Evolutionary conservation across 1,284 basidiomycete species (phyloP), one percentile per base, ranked within the genome.

Genomic region (Microbotryum silenes-acaulis): DNA sequence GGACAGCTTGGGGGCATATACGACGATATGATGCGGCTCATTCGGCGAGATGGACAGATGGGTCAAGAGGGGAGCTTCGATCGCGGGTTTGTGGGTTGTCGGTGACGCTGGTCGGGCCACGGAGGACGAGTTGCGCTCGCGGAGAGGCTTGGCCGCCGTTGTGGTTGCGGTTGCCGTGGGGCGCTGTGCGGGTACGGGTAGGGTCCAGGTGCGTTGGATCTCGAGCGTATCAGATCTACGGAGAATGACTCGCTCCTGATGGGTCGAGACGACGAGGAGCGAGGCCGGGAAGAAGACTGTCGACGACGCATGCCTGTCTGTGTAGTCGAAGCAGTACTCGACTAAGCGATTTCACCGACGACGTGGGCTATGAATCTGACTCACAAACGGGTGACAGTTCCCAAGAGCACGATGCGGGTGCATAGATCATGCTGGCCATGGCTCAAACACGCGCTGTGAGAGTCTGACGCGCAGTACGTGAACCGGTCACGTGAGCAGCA

Each of bases 131-230:
- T 48, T 51, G 27, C 18, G 29, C 25, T 21, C 6, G 57, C 37
- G 5, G 0, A 12, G 21, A n/a, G 42, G 1, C 23, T 31, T 8
- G 51, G 31, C 2, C 25, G n/a, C 18, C 53, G 20, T 47, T 18
- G 37, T 47, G 46, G 21, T 16, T 48, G 16, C 10, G 46, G 21
- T 16, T 48, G 16, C 10, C 16, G 25, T 23, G 54, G 18, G 6
- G 51, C 23, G 18, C 37, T 25, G 27, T 42, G 8, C n/a, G 48
- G 45, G 51, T 18, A 50, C 8, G 5, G 51, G 29, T 25, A 67
- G 57, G 9, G 60, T 23, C 66, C 66, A 67, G 14, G 63, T 59
- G 12, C 61, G 60, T 14, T 56, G 18, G 45, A 65, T 59, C 18
- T 54, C 33, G 5, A 65, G 55, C 2, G 56, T 18, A 2, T 29